Conservation (phyloP, 169 alveolate genomes). For the Cryptosporidium felis region DNA sequence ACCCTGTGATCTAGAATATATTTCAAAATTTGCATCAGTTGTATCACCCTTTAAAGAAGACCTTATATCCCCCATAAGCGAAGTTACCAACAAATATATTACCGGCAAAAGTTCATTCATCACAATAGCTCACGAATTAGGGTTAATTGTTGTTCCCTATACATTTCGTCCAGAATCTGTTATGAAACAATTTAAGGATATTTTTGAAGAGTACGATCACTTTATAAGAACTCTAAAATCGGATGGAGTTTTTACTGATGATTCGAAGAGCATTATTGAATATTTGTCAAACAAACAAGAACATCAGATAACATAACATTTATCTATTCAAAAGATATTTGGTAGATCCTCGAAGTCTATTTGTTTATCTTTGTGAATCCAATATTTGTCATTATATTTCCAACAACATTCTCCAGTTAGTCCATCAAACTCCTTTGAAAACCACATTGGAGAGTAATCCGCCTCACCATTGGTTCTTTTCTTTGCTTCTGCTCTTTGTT, state of each 20-base stretch:
- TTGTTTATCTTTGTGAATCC: constrained; percentile 47
- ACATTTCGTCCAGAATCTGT: constrained; percentile 68
- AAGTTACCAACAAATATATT: background rate
- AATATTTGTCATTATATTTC: constrained; percentile 57
- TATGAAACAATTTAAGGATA: background rate
- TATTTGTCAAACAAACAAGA: background rate
- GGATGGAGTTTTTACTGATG: constrained; percentile 61
- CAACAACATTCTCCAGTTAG: constrained; percentile 13
- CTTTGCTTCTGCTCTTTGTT: constrained; percentile 83
- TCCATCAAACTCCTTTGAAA: constrained; percentile 18
- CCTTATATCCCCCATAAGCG: background rate
- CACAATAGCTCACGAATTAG: constrained; percentile 14
- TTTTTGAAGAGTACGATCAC: constrained; percentile 39
- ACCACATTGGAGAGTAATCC: constrained; percentile 57
- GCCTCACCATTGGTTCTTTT: constrained; percentile 47
- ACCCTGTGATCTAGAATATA: constrained; percentile 7
- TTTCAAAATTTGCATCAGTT: constrained; percentile 40
- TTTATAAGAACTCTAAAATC: background rate
- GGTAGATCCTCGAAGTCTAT: constrained; percentile 60
- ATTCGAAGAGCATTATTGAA: constrained; percentile 3
- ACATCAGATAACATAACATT: background rate
- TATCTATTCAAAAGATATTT: constrained; percentile 17
- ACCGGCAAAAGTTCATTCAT: constrained; percentile 26
- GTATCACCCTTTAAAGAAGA: constrained; percentile 55
- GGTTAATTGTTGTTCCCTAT: constrained; percentile 48